Evolutionary conservation across 768 basidiomycete genomes (phyloP).

Genomic region (Nidularia sp.): DNA sequence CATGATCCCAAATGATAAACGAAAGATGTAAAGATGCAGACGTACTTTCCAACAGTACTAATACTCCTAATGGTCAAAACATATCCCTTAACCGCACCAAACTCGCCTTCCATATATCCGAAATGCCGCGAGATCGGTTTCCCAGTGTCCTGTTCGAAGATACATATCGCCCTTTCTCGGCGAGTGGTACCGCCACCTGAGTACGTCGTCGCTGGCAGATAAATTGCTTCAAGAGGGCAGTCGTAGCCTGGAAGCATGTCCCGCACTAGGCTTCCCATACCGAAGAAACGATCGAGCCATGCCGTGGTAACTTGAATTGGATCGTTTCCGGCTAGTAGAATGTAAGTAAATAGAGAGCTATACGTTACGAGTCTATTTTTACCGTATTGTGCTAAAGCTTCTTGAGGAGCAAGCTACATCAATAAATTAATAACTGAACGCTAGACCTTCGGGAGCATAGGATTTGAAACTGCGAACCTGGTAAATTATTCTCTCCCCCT

Average conservation of each 20-base stretch:
- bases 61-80: conserved; percentile 53
- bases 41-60: conserved; percentile 62
- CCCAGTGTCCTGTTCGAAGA: conserved; percentile 60
- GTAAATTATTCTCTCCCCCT: conserved; percentile 57
- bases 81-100: conserved; percentile 62
- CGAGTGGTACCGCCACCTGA: conserved; percentile 36
- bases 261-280: conserved; percentile 55
- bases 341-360: no score
- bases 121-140: conserved; percentile 56
- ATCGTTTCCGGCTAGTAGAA: conserved; percentile 59
- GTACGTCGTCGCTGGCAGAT: conserved; percentile 55
- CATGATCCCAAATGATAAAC: no score
- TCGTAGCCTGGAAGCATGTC: conserved; percentile 66
- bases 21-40: no score
- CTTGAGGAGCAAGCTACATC: no score
- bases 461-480: no score
- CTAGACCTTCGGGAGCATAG: no score
- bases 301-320: conserved; percentile 59
- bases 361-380: no score
- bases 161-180: conserved; percentile 53
- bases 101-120: conserved; percentile 49
- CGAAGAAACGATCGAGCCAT: conserved; percentile 62
- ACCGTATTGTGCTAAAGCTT: conserved; percentile 59
- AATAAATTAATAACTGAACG: no score
- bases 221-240: conserved; percentile 58